A percentile compares a stretch with the other conserved stretches of the same genome.
These are phyloP conservation scores for Scytalidium sp. DNA, from an alignment of 2,329 filamentous ascomycete genomes.

Conservation along the genomic window DNA sequence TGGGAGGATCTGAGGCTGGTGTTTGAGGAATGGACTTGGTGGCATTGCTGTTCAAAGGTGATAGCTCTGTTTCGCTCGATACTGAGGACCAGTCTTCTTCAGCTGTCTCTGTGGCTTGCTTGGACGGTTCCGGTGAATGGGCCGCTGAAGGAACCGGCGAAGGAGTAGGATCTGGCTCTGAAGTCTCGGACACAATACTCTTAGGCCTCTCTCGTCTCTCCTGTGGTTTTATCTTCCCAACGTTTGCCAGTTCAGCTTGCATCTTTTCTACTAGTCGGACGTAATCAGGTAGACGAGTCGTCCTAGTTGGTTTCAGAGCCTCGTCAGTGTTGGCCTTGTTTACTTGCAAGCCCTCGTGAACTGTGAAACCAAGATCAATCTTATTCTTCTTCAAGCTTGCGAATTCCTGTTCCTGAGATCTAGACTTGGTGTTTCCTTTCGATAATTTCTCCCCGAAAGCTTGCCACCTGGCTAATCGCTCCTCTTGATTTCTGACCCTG, in stretches of 20 bases:
- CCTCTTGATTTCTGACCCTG: conserved; percentile 63
- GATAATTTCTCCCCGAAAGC: conserved; percentile 49
- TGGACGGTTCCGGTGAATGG: neutral
- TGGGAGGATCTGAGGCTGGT: conserved; percentile 11
- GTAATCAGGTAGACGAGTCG: conserved; percentile 24
- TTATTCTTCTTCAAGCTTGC: conserved; percentile 15
- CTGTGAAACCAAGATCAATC: conserved; percentile 52
- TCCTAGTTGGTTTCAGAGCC: neutral
- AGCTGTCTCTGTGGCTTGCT: neutral
- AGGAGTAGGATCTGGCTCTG: neutral
- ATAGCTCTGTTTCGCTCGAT: conserved; percentile 13
- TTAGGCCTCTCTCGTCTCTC: conserved; percentile 4
- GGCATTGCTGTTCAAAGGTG: conserved; percentile 11
- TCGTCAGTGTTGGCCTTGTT: conserved; percentile 31
- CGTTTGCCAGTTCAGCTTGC: conserved; percentile 21
- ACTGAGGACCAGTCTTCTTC: conserved; percentile 21
- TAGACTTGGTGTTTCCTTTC: conserved; percentile 9
- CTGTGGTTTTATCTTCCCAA: conserved; percentile 19
- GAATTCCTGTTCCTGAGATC: conserved; percentile 16
- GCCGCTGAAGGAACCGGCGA: neutral
- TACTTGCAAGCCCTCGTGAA: conserved; percentile 47
- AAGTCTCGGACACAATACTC: conserved; percentile 8
- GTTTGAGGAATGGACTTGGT: conserved; percentile 19
- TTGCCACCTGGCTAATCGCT: conserved; percentile 71
- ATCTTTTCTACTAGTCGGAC: conserved; percentile 24